Evolutionary conservation across 371 early-diverging fungal genomes (phyloP).

Genomic region (Mucor mucedo): DNA sequence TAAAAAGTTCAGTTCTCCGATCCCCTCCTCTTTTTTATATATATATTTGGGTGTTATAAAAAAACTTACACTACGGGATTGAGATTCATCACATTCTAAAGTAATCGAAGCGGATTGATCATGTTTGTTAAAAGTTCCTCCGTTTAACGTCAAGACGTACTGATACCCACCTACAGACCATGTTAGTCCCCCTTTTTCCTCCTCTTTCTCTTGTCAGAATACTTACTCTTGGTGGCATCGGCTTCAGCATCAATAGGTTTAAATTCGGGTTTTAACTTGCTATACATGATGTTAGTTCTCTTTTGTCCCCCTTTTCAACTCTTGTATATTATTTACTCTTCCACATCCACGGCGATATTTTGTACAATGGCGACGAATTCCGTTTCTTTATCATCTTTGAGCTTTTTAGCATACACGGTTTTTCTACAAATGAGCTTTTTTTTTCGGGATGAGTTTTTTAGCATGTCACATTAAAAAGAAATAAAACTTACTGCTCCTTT

Average conservation of each 20-base stretch:
- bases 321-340: slow-evolving; percentile 21
- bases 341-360: slow-evolving; percentile 31
- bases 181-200: background rate
- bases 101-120: slow-evolving; percentile 32
- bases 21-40: no score
- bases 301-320: background rate
- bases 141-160: slow-evolving; percentile 32
- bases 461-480: background rate
- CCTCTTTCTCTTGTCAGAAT: no score
- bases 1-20: no score
- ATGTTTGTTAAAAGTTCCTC: slow-evolving; percentile 19
- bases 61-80: background rate
- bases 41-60: background rate
- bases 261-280: slow-evolving; percentile 23
- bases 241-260: slow-evolving; percentile 22
- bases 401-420: slow-evolving; percentile 15
- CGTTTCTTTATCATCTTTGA: slow-evolving; percentile 9
- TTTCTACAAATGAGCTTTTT: slow-evolving; percentile 33
- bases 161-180: slow-evolving; percentile 28
- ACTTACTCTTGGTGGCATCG: slow-evolving; percentile 39
- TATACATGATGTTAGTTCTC: background rate
- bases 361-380: slow-evolving; percentile 20
- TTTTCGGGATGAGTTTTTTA: background rate
- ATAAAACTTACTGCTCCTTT: slow-evolving; percentile 32
- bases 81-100: slow-evolving; percentile 36